Evolutionary conservation across 345 rosid species (phyloP), one percentile per base, ranked within the genome.

Genomic region (Hibiscus trionum): DNA sequence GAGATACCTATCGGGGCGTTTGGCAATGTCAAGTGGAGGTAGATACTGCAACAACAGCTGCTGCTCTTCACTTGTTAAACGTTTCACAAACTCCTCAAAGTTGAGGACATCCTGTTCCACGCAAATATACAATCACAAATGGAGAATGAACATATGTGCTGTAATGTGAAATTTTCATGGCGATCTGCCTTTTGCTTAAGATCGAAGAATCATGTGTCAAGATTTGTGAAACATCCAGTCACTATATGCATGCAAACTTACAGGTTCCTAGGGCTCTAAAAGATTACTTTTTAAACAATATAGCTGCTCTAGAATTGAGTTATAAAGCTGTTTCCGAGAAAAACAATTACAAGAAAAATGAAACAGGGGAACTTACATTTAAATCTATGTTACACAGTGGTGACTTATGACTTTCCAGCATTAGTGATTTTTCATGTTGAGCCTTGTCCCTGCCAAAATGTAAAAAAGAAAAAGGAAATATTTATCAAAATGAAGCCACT

Each of bases 1-100:
- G 11, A 49, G 0, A 49, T 39, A 81, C 99, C 95, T 90, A 70
- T 90, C 90, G 24, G 88, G 89, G 74, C 81, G 78, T 75, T 76
- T 80, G 67, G 75, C 75, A 60, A 84, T 72, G 74, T 95, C 99
- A 39, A 85, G 76, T 47, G 82, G 86, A 76, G 96, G 89, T 66
- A 95, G 86, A 79, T 85, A 82, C 71, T 80, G 88, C 80, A 86
- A 82, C 74, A 95, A 82, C 61, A 82, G 90, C 79, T 81, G 87
- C 86, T 90, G 97, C 80, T 95, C 99, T 74, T 88, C 96, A 64
- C 76, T 78, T 63, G 93, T 88, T 77, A 92, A 83, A 77, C 78
- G 83, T 79, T 80, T 80, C 52, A 71, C 71, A 77, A 95, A 91
- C 84, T 85, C 89, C 79, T 92, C 87, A 76, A 86, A 87, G 86